These are phyloP conservation scores for Funneliformis geosporum DNA, from an alignment of 192 early-diverging fungal species.

Conservation along the genomic window DNA sequence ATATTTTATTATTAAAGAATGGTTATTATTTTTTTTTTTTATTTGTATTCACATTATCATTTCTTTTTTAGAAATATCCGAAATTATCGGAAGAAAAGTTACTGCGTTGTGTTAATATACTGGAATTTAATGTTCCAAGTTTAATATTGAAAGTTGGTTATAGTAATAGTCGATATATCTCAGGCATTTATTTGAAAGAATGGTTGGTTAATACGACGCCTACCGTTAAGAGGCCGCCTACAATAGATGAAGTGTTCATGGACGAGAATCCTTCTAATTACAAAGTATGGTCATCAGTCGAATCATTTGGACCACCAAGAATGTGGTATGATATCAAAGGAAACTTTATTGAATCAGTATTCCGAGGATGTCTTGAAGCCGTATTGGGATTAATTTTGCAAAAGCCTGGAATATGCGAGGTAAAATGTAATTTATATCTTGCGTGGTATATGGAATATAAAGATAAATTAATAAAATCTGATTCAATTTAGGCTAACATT, in stretches of 20 bases:
- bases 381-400: conserved; percentile 33
- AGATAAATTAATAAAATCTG: background rate
- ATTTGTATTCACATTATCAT: background rate
- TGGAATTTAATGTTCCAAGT: conserved; percentile 20
- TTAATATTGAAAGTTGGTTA: conserved; percentile 32
- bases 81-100: background rate
- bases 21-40: too few relatives aligned
- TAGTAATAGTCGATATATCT: conserved; percentile 17
- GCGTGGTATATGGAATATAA: too few relatives aligned
- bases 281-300: background rate
- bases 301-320: conserved; percentile 19
- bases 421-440: conserved; percentile 2
- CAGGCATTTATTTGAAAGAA: conserved; percentile 14
- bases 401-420: conserved; percentile 36
- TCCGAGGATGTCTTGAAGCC: conserved; percentile 36
- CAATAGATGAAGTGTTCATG: background rate
- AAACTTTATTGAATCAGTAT: conserved; percentile 33
- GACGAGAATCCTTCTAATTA: background rate
- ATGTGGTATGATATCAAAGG: conserved; percentile 43
- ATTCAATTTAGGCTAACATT: conserved; percentile 30
- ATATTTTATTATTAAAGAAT: background rate
- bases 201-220: conserved; percentile 6
- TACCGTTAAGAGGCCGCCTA: background rate
- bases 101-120: conserved; percentile 1
- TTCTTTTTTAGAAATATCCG: background rate